Evolutionary conservation across 1,139 yeast species (phyloP).

Genomic region (Diutina mesorugosa): DNA sequence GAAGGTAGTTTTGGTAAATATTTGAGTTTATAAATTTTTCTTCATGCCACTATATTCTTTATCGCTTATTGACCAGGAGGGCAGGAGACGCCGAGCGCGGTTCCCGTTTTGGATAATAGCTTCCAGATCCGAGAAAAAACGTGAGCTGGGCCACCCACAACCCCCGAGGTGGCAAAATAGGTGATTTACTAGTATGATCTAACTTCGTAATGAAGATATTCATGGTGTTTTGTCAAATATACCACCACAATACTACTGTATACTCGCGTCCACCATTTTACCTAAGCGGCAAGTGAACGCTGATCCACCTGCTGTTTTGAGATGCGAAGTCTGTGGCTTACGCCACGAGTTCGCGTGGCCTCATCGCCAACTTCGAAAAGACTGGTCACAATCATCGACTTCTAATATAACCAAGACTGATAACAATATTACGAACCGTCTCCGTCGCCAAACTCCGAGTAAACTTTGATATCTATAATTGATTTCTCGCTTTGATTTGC

Average conservation of each 20-base stretch:
- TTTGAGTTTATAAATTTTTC: background rate
- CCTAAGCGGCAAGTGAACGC: background rate
- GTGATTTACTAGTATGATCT: background rate
- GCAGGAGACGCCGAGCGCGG: slow-evolving; percentile 1
- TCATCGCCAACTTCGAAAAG: background rate
- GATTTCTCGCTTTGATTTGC: background rate
- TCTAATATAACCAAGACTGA: background rate
- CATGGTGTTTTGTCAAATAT: no score
- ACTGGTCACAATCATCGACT: background rate
- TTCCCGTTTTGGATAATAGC: background rate
- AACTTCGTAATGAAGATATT: no score
- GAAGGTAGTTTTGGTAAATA: background rate
- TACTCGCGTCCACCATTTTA: background rate
- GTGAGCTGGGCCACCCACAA: background rate
- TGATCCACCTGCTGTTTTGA: background rate
- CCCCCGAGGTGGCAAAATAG: background rate
- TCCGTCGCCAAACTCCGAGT: background rate
- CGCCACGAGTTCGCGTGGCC: background rate
- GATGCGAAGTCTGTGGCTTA: background rate
- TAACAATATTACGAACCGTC: background rate
- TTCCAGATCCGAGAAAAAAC: background rate
- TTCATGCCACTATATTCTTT: background rate
- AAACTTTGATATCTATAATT: background rate
- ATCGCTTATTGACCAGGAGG: background rate
- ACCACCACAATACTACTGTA: no score